Evolutionary conservation across 192 early-diverging fungal genomes (phyloP).

Genomic region (Umbelopsis sp.): DNA sequence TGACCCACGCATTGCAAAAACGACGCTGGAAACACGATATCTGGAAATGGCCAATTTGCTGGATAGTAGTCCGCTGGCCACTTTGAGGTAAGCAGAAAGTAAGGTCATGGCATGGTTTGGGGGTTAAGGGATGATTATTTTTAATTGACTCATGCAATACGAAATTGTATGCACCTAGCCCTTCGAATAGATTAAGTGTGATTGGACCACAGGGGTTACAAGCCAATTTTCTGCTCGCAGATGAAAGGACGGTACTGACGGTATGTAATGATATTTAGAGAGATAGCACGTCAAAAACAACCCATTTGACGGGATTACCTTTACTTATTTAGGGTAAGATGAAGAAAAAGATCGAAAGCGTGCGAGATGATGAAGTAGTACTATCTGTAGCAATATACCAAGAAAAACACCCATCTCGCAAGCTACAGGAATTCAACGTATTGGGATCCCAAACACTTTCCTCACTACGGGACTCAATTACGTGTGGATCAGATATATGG

Average conservation of each 20-base stretch:
- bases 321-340: neutral
- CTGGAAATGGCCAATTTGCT: conserved; percentile 12
- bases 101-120: neutral
- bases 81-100: conserved; percentile 13
- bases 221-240: neutral
- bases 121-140: neutral
- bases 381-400: conserved; percentile 68
- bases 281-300: no score
- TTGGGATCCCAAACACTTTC: conserved; percentile 71
- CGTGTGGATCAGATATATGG: conserved; percentile 63
- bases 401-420: conserved; percentile 47
- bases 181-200: neutral
- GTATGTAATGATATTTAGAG: neutral
- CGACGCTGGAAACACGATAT: conserved; percentile 21
- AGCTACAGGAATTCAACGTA: conserved; percentile 65
- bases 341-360: neutral
- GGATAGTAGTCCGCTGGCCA: neutral
- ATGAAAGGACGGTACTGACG: neutral
- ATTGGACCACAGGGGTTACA: neutral
- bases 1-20: conserved; percentile 4
- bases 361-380: conserved; percentile 44
- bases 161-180: neutral
- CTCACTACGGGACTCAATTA: conserved; percentile 68
- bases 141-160: neutral
- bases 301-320: no score